These are phyloP conservation scores for Trametes hirsuta DNA, from an alignment of 1,284 basidiomycete genomes.

Conservation along the genomic window DNA sequence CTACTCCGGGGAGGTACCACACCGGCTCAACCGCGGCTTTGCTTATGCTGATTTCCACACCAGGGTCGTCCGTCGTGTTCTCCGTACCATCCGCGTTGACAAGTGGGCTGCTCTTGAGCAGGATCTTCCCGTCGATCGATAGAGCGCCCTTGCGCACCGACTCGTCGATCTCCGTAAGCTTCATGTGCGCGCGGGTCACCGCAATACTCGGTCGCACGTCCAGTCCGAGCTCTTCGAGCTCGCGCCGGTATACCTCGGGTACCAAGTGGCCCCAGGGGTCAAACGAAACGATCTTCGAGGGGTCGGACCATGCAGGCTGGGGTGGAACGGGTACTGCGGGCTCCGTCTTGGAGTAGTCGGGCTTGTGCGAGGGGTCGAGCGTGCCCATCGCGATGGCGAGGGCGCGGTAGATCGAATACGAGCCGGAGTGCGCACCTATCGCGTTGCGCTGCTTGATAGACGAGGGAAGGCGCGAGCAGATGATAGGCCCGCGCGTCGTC, in stretches of 20 bases:
- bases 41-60: slow-evolving; percentile 85
- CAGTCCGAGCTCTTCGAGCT: slow-evolving; percentile 66
- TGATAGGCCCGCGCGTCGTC: slow-evolving; percentile 78
- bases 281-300: slow-evolving; percentile 88
- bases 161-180: slow-evolving; percentile 91
- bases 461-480: slow-evolving; percentile 85
- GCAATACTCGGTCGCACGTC: slow-evolving; percentile 92
- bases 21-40: slow-evolving; percentile 93
- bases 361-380: slow-evolving; percentile 83
- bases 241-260: slow-evolving; percentile 74
- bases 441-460: slow-evolving; percentile 92
- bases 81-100: slow-evolving; percentile 63
- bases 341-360: slow-evolving; percentile 87
- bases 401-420: slow-evolving; percentile 94
- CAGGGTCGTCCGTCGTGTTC: slow-evolving; percentile 63
- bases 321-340: slow-evolving; percentile 86
- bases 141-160: slow-evolving; percentile 76
- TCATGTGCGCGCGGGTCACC: slow-evolving; percentile 87
- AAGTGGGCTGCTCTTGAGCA: slow-evolving; percentile 65
- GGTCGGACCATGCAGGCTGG: slow-evolving; percentile 82
- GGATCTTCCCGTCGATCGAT: slow-evolving; percentile 82
- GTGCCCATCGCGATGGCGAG: slow-evolving; percentile 91
- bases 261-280: slow-evolving; percentile 96
- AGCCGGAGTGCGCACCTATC: slow-evolving; percentile 92
- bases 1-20: slow-evolving; percentile 95